Evolutionary conservation across 1,284 basidiomycete genomes (phyloP), one percentile per base, ranked within the genome.

Genomic region (Irpex sp.): DNA sequence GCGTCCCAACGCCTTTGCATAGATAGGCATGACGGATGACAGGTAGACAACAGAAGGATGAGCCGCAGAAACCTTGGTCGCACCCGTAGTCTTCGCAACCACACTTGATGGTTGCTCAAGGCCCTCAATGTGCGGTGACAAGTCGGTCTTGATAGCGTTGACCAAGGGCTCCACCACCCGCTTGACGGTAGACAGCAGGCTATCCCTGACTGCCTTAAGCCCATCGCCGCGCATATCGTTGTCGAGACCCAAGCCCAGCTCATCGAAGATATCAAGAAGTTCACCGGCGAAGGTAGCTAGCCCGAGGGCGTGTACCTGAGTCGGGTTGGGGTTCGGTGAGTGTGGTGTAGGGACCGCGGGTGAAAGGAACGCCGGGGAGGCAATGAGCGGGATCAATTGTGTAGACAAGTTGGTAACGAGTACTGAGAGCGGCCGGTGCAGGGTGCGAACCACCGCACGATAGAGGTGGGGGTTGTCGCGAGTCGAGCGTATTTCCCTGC

Each of bases 371-470:
- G 81, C 74, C 16, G 85, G 76, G 2, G 88, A 85, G 6, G 87
- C 84, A 12, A 91, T 68, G 14, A 90, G 72, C 4, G 86, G 87
- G 3, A 86, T 74, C 28, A 92, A 78, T 65, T 84, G 78, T 35
- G 82, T 78, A 8, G 88, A 90, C 33, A 92, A 69, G 69, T 88
- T 88, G 65, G 78, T 84, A 64, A 88, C 76, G 45, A 92, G 72
- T 23, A 91, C 88, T 7, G 88, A 89, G 6, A 93, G 75, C 8
- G 89, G 90, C 57, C 86, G 83, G 62, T 90, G 90, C 23, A 93
- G 77, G 35, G 83, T 83, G 58, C 91, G 84, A 39, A 91, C 70
- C 62, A 90, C 82, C 36, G 90, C 89, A 61, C 82, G 82, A 66
- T 85, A 78, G 18, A 93, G 74, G 67, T 90, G 84, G 1, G 77